Percentiles rank a stretch among this genome's conserved stretches.
These are phyloP conservation scores for Zasmidium cellare DNA, from an alignment of 2,329 filamentous ascomycete species.

Conservation along the genomic window DNA sequence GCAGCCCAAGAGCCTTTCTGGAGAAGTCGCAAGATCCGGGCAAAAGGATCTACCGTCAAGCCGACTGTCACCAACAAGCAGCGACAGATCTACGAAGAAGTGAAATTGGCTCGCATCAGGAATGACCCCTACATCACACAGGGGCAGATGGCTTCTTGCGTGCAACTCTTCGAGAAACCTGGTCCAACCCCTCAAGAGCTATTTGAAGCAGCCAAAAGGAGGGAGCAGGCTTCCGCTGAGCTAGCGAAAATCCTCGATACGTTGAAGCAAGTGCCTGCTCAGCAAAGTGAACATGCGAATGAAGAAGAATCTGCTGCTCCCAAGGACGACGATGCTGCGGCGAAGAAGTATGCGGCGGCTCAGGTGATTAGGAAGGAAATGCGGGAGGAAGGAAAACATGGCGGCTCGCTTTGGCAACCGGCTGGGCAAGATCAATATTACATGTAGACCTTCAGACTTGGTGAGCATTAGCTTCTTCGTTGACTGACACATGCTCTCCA, in stretches of 20 bases:
- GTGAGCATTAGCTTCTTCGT: too few relatives aligned
- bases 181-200: background rate
- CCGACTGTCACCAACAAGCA: too few relatives aligned
- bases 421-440: too few relatives aligned
- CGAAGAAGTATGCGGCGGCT: background rate
- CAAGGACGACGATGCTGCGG: background rate
- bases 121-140: background rate
- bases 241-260: background rate
- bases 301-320: background rate
- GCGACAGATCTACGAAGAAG: background rate
- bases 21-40: background rate
- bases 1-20: background rate
- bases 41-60: background rate
- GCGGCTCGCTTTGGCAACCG: too few relatives aligned
- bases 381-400: too few relatives aligned
- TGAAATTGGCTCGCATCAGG: background rate
- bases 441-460: too few relatives aligned
- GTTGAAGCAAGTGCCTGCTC: background rate
- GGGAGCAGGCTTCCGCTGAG: background rate
- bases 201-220: background rate
- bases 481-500: too few relatives aligned
- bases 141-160: background rate
- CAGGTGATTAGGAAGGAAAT: background rate
- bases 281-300: too few relatives aligned
- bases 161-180: too few relatives aligned